These are phyloP conservation scores for Liquidambar formosana DNA, from an alignment of 164 flowering plant genomes.

Conservation along the genomic window DNA sequence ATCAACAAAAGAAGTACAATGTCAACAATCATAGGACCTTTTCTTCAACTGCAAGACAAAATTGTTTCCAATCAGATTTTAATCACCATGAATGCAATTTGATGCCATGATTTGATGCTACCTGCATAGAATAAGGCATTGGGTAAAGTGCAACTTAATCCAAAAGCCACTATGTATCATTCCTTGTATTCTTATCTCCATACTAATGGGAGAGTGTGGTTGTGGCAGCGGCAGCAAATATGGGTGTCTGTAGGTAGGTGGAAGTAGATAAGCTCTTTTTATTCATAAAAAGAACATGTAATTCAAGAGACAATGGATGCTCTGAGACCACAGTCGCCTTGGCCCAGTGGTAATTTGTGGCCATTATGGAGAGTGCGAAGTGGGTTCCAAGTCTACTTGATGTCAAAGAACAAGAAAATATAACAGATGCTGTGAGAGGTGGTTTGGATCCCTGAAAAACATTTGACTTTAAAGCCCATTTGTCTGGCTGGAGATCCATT, in stretches of 20 bases:
- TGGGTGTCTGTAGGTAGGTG: background rate
- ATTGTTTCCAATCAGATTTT: background rate
- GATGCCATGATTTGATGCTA: background rate
- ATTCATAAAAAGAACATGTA: background rate
- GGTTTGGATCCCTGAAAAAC: background rate
- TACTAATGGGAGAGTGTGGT: background rate
- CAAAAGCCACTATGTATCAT: no score
- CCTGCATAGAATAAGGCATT: no score
- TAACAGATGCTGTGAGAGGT: no score
- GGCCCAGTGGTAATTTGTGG: background rate
- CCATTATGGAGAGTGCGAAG: no score
- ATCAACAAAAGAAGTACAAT: conserved; percentile 27
- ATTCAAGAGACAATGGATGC: background rate
- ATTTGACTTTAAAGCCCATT: background rate
- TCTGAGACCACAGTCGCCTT: background rate
- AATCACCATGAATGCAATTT: conserved; percentile 3
- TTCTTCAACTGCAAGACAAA: conserved; percentile 24
- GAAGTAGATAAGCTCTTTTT: background rate
- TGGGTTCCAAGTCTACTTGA: no score
- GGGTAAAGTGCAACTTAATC: no score
- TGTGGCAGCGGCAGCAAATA: background rate
- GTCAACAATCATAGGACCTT: conserved; percentile 18
- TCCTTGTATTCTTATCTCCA: background rate
- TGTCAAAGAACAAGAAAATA: no score
- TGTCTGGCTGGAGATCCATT: background rate